Evolutionary conservation across 2,329 filamentous ascomycete genomes (phyloP), one percentile per base, ranked within the genome.

Genomic region (Didymella segeticola): DNA sequence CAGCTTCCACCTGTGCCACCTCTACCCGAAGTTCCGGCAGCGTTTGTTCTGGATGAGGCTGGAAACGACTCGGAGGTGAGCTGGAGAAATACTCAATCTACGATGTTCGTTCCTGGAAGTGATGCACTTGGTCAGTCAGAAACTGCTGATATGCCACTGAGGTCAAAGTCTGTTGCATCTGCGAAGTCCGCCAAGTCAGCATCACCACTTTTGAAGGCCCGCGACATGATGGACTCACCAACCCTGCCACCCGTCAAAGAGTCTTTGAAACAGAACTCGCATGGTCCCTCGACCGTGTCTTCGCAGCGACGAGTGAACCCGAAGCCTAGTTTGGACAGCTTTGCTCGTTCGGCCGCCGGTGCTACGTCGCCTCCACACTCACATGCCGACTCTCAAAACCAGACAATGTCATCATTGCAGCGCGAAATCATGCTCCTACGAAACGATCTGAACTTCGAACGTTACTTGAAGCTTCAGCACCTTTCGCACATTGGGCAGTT

Each of bases 401-500:
- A 74, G 27, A 75, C 67, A 43, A 70, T 75, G 61, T 69, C 73
- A 6, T 70, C 72, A 82, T 76, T 95, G 3, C 86, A 91, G 61
- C 83, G 88, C 34, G 88, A 92, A 63, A 83, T 91, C n/a, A 83
- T 91, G 47, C 77, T 93, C 2, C 75, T 95, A 10, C 86, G 88
- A 37, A 95, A 93, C 57, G 90, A 95, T 63, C 79, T 95, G 36
- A 90, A 89, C 60, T 95, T 93, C 66, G 91, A 95, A 71, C 83
- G 89, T 22, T 93, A 91, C 72, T 82, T 93, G 65, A 93, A 93
- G 69, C 86, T 91, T 60, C 90, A 95, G 66, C 90, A 93, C 70
- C 84, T 93, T 61, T 84, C 87, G 2, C 89, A 93, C 54, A 93
- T 95, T 68, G 89, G 89, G 1, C 89, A 91, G 66, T 76, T 95